A percentile compares a stretch with the other conserved stretches of the same genome.
Evolutionary conservation across 116 monocot genomes (phyloP).

Genomic region (Iris pallida): DNA sequence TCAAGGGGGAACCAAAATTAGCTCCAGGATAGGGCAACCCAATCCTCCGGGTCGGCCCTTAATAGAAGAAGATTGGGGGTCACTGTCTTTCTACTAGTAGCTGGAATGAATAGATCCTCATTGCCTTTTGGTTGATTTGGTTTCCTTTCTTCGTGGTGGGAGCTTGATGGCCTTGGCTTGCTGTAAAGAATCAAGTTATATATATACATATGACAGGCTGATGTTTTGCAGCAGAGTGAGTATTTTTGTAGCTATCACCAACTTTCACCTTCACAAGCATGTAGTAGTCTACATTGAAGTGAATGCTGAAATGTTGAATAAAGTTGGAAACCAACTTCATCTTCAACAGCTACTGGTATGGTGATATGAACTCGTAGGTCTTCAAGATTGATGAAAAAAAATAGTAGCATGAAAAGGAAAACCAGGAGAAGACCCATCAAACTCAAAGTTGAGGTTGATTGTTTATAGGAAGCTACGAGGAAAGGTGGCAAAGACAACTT

Average conservation of each 20-base stretch:
- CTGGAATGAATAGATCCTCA: conserved; percentile 10
- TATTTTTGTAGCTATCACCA: neutral
- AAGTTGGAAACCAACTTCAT: neutral
- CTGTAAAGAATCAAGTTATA: no score
- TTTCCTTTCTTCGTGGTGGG: neutral
- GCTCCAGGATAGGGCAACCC: no score
- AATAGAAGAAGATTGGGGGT: conserved; percentile 1
- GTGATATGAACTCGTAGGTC: conserved; percentile 2
- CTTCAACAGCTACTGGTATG: neutral
- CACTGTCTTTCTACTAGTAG: conserved; percentile 26
- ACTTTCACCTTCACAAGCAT: neutral
- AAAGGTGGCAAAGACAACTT: neutral
- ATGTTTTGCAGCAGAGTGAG: neutral
- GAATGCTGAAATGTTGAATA: neutral
- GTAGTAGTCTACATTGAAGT: no score
- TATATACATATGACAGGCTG: no score
- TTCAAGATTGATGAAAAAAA: neutral
- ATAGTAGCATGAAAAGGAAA: neutral
- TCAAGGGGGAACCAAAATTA: no score
- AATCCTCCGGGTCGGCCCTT: no score
- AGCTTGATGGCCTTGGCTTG: neutral
- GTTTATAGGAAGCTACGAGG: neutral
- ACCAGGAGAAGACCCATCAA: no score
- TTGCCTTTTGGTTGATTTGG: conserved; percentile 1
- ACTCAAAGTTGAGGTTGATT: no score